Base-by-base conservation (phyloP, 768 basidiomycete species). In the Auricularia auricula-judae region DNA sequence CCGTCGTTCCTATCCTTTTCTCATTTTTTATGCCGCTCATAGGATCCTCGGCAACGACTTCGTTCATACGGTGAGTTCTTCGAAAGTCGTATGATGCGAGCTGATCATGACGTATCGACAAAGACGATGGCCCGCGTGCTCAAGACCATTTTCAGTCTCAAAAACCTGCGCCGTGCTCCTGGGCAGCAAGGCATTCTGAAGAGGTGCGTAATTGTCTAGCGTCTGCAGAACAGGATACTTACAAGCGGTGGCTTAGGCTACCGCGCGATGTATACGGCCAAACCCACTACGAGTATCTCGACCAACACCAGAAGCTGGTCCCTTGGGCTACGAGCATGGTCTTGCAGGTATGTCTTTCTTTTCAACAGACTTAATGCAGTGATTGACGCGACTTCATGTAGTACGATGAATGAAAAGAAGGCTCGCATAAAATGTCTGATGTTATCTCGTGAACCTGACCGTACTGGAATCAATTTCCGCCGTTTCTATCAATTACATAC, bases 271-370 rank as follows among this genome's bases (percentile, higher is more conserved):
- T 69, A 2, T 74, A 77, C 44, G 75, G 80, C 54, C 83, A 79
- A 3, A 79, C 84, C 29, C 75, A 75, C 10, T 80, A 80, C 68
- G 77, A 79, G 63, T 91, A 89, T 72, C 75, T 91, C 66, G 80
- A 83, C 65, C 69, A 71, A 1, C 72, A 77, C 1, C 80, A 84
- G 69, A 63, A 75, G n/a, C 75, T 81, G 11, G 77, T 77, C 3
- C 83, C 87, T 18, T 90, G 88, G 88, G 86, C 89, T 0, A 82
- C 80, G 5, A 83, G 84, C 2, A 75, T 91, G 80, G 75, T 84
- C 34, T 70, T 90, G 42, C 76, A 84, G 76, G 66, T 59, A 12
- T 10, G 54, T 56, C 43, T 18, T 44, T 44, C 43, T 18, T 29
- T 29, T 29, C 29, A 29, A 29, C 29, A 29, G 2, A 29, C 29